Base-by-base conservation (phyloP, 495 filamentous ascomycete species). In the Cercophora scortea region DNA sequence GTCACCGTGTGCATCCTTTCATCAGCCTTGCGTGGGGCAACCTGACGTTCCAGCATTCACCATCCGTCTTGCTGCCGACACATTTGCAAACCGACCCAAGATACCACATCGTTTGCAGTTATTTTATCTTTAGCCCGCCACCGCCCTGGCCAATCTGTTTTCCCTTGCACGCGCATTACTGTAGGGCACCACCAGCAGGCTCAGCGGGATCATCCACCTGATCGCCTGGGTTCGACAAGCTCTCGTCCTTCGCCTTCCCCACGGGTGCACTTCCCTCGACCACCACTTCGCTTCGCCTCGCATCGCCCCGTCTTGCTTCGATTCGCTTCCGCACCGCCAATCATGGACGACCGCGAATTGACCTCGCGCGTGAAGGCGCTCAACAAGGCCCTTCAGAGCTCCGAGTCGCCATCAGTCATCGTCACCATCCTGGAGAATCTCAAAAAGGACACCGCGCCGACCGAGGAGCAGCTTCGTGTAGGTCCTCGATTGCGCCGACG, bases 311-410 rank as follows among this genome's bases (percentile, higher is more conserved):
- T 5, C 25, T 25, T 25, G 25, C 25, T 5, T 25, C 5, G 25
- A 2, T 5, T 25, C 5, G 25, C 25, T 25, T 25, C 25, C 25
- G 25, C 36, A 38, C 3, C 36, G 10, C 10, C 36, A 38, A 7
- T 7, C 36, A 92, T 96, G 89, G 88, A 96, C 59, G 79, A 82
- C 57, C 86, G 85, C 68, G 87, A 90, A 57, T 81, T 98, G 39
- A 81, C 85, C 42, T 67, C 79, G 49, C 82, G 80, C 61, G 81
- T 88, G 53, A 83, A 85, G 69, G 79, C 81, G 57, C 72, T 98
- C 55, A 74, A 78, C 62, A 95, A 94, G 76, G 88, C 88, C 34
- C 71, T 82, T n/a, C 3, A 13, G 71, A 71, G 78, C 45, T 80
- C 80, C 52, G 85, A 92, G 55, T 77, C 88, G 1, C 55, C 87